A percentile compares a stretch with the other conserved stretches of the same genome.
Conservation (phyloP, 1,284 basidiomycete species). For the Tausonia pullulans region DNA sequence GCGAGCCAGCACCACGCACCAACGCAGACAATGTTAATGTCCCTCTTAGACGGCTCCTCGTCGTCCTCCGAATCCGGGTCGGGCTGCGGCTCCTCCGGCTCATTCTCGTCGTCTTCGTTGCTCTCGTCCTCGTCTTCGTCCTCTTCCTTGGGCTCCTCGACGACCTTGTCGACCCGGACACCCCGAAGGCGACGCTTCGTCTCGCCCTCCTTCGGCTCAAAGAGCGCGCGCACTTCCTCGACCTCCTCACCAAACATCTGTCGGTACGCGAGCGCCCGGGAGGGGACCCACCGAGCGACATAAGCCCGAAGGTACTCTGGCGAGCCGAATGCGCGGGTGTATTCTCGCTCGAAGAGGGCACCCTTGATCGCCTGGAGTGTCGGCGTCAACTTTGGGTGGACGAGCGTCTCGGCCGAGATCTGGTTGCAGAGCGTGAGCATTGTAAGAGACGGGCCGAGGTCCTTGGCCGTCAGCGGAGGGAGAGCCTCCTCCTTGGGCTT, state of each 20-base stretch:
- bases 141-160: constrained; percentile 32
- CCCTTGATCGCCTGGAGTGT: constrained; percentile 16
- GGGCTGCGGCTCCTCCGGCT: too few relatives aligned
- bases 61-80: constrained; percentile 11
- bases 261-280: constrained; percentile 33
- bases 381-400: background rate
- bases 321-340: constrained; percentile 12
- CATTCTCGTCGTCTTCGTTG: constrained; percentile 9
- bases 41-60: constrained; percentile 14
- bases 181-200: constrained; percentile 1
- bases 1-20: background rate
- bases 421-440: constrained; percentile 9
- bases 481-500: background rate
- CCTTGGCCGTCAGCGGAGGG: background rate
- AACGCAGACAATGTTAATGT: constrained; percentile 15
- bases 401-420: constrained; percentile 5
- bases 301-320: constrained; percentile 24
- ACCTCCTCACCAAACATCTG: constrained; percentile 34
- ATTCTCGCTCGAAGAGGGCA: constrained; percentile 14
- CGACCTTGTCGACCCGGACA: constrained; percentile 28
- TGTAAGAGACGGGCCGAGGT: background rate
- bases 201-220: constrained; percentile 28
- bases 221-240: constrained; percentile 27
- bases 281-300: constrained; percentile 37
- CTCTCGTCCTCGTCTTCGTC: constrained; percentile 17